Percentiles rank a stretch among this genome's conserved stretches.
These are phyloP conservation scores for Aspergillus sp. DNA, from an alignment of 2,329 filamentous ascomycete genomes.

Conservation along the genomic window DNA sequence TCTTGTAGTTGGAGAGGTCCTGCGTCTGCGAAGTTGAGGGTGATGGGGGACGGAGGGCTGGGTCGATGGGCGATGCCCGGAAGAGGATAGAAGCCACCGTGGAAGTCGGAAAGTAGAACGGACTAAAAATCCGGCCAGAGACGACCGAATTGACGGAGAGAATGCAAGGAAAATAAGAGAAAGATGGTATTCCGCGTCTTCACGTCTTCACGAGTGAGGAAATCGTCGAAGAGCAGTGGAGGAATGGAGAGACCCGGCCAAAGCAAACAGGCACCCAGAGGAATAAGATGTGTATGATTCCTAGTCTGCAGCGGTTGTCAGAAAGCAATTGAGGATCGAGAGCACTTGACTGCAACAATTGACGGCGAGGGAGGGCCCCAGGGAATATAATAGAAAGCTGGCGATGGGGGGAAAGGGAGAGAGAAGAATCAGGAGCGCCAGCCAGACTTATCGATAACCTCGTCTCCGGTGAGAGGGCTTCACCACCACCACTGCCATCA, in stretches of 20 bases:
- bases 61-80: slow-evolving; percentile 51
- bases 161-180: neutral
- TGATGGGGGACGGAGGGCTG: slow-evolving; percentile 39
- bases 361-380: neutral
- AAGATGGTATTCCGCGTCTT: neutral
- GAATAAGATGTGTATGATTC: neutral
- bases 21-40: slow-evolving; percentile 32
- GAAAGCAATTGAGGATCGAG: neutral
- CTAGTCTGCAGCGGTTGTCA: neutral
- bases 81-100: slow-evolving; percentile 53
- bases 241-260: neutral
- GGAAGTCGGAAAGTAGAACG: slow-evolving; percentile 45
- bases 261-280: no score
- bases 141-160: slow-evolving; percentile 23
- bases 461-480: neutral
- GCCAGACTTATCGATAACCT: neutral
- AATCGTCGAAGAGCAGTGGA: neutral
- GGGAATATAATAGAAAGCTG: neutral
- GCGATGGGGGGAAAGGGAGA: neutral
- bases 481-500: neutral
- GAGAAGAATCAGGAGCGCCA: neutral
- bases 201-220: neutral
- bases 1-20: slow-evolving; percentile 28
- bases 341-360: neutral
- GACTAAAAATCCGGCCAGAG: slow-evolving; percentile 24